phyloP scores from a whole-genome alignment of 306 rosid species.

The Lathyrus aphaca region DNA sequence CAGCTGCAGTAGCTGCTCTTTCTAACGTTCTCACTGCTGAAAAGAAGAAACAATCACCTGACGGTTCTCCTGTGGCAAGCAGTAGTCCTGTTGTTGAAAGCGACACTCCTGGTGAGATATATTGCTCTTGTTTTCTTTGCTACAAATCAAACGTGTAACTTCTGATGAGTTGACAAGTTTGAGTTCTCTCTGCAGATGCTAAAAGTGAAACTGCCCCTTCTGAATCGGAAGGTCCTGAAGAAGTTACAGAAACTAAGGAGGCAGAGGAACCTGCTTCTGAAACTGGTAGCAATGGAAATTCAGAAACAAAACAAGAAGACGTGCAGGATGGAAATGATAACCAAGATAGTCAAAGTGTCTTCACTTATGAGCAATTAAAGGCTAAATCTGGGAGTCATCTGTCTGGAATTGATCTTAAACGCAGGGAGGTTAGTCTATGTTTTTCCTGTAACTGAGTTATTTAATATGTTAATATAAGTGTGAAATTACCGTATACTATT shows the following conservation, averaged over 20 bases:
- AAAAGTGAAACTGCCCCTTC: constrained; percentile 60
- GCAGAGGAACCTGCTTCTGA: constrained; percentile 53
- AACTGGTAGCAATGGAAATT: constrained; percentile 54
- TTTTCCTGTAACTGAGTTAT: constrained; percentile 28
- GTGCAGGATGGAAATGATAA: constrained; percentile 48
- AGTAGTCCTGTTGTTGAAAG: constrained; percentile 68
- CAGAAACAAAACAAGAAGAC: constrained; percentile 63
- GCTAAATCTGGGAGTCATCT: constrained; percentile 79
- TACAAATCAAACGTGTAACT: constrained; percentile 19
- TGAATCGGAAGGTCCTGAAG: constrained; percentile 64
- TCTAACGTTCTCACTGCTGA: constrained; percentile 93
- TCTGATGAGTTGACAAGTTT: constrained; percentile 37
- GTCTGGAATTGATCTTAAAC: constrained; percentile 85
- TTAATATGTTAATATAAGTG: constrained; percentile 7
- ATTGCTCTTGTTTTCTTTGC: constrained; percentile 12
- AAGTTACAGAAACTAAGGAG: constrained; percentile 65
- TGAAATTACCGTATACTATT: background rate
- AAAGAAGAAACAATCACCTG: constrained; percentile 68
- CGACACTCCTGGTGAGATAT: constrained; percentile 57
- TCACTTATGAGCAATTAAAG: constrained; percentile 85
- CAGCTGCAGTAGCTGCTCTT: constrained; percentile 99
- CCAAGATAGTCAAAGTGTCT: constrained; percentile 48
- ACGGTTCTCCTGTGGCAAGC: constrained; percentile 66
- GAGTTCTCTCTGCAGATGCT: constrained; percentile 49
- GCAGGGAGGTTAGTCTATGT: constrained; percentile 76